phyloP scores from a whole-genome alignment of 306 rosid species.

The Luffa acutangula region DNA sequence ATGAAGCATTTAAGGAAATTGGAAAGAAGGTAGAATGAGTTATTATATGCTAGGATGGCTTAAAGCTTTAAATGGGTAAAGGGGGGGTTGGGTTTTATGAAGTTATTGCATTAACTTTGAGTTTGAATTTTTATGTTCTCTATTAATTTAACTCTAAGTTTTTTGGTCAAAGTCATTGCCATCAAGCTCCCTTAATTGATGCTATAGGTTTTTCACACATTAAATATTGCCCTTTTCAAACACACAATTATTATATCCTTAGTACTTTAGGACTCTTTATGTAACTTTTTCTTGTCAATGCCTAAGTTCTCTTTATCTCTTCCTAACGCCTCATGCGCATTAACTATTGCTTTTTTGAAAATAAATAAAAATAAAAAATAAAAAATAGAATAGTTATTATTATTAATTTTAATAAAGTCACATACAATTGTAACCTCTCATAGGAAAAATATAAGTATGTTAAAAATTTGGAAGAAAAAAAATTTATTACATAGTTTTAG shows the following conservation, averaged over 20 bases:
- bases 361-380: background rate
- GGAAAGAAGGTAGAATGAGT: background rate
- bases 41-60: background rate
- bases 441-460: background rate
- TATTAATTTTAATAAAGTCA: too few relatives aligned
- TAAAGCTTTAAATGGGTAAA: background rate
- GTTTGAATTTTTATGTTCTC: background rate
- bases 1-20: background rate
- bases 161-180: background rate
- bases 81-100: background rate
- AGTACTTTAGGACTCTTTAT: background rate
- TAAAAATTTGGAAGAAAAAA: background rate
- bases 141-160: background rate
- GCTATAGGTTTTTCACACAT: background rate
- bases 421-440: background rate
- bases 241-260: conserved; percentile 1
- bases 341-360: background rate
- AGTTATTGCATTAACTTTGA: background rate
- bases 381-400: too few relatives aligned
- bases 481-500: background rate
- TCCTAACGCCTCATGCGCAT: background rate
- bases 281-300: background rate
- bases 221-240: background rate
- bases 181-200: conserved; percentile 1
- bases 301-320: background rate